Base-by-base conservation (phyloP, 2,329 filamentous ascomycete species). In the Ceratocystis harringtonii region DNA sequence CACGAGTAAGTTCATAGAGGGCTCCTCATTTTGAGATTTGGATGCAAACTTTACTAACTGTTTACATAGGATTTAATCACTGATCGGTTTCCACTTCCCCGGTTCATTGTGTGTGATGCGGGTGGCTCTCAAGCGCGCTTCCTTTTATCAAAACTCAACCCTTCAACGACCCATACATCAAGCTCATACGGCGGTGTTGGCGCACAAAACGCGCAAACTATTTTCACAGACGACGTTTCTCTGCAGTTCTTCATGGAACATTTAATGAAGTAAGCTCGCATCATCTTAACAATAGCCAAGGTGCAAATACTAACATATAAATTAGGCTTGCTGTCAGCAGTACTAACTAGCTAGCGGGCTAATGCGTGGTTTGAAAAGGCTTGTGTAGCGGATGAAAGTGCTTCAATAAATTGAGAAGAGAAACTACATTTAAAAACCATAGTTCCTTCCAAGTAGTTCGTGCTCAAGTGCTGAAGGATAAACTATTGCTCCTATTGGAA, bases 231-330 rank as follows among this genome's bases (percentile, higher is more conserved):
- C 72, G 94, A 99, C 75, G 94, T 99, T 65, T 96, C 91, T 65
- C 79, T 99, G 73, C 92, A 97, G 76, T 97, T 92, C 1, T 99
- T 99, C 74, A 99, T 99, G 94, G 94, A 99, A 72, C 92, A 97
- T 77, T 79, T 99, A 74, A 99, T 99, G 94, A 99, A 99, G 90
- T 92, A 80, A 77, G 87, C 81, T 15, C 10, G 1, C 60, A 68
- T 70, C 70, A 65, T 68, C 61, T 36, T 3, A 43, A 43, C 52
- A 52, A 45, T 67, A 32, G 63, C 57, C 80, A 81, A 71, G 75
- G 85, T 73, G 82, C 83, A 65, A 83, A 85, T n/a, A 85, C 12
- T 22, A 7, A 58, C 8, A 2, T 41, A 41, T 5, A 4, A 55
- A 41, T 64, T 62, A 81, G 82, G 71, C 76, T 86, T 73, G 83